Percentiles rank a stretch among this genome's conserved stretches.
phyloP scores from a whole-genome alignment of 495 filamentous ascomycete genomes.

The Trichoderma erinaceum region DNA sequence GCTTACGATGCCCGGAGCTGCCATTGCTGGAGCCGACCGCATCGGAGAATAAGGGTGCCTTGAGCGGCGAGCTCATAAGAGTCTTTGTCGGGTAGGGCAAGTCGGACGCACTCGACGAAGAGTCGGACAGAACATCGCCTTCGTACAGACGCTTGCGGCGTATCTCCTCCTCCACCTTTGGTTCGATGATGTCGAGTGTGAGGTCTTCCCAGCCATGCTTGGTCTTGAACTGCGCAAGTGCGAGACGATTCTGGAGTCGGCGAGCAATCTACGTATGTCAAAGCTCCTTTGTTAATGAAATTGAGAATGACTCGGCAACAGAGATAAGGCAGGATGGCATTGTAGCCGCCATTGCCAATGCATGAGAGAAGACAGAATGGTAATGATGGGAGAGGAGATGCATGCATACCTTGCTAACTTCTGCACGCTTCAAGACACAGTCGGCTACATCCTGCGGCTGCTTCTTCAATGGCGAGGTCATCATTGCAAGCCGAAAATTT shows the following conservation, averaged over 20 bases:
- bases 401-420: constrained; percentile 73
- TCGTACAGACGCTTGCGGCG: constrained; percentile 58
- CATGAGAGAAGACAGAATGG: neutral
- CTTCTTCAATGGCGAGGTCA: constrained; percentile 52
- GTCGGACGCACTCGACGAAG: constrained; percentile 67
- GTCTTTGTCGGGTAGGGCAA: constrained; percentile 45
- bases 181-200: constrained; percentile 67
- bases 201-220: constrained; percentile 83
- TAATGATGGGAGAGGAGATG: neutral
- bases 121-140: constrained; percentile 66
- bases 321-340: constrained; percentile 2
- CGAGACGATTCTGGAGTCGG: constrained; percentile 83
- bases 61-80: constrained; percentile 59
- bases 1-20: constrained; percentile 49
- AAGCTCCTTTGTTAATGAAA: constrained; percentile 13
- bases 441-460: constrained; percentile 62
- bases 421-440: constrained; percentile 63
- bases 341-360: neutral
- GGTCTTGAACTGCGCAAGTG: constrained; percentile 93
- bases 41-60: constrained; percentile 63
- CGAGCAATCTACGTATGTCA: constrained; percentile 66
- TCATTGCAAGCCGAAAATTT: constrained; percentile 24
- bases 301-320: constrained; percentile 16
- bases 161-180: constrained; percentile 64
- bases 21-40: constrained; percentile 54